Evolutionary conservation across 257 asterid genomes (phyloP).

Genomic region (Handroanthus guayacan): DNA sequence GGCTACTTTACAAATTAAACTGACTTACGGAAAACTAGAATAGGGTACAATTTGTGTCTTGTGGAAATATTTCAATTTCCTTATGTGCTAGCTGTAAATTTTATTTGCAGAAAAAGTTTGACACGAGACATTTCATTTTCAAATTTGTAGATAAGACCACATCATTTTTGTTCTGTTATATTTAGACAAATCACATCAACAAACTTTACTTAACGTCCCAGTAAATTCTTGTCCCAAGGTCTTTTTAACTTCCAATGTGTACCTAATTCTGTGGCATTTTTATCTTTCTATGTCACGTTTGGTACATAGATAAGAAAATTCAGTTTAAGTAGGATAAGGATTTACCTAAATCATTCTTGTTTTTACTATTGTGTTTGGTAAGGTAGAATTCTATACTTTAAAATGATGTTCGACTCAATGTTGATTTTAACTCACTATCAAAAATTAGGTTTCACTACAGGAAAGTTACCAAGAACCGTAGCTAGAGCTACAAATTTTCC

Average conservation of each 20-base stretch:
- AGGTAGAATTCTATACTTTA: too few relatives aligned
- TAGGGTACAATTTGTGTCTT: background rate
- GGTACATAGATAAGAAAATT: background rate
- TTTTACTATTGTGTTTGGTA: background rate
- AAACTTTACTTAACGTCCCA: too few relatives aligned
- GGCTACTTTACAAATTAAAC: background rate
- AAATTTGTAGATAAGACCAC: constrained; percentile 20
- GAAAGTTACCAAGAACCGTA: too few relatives aligned
- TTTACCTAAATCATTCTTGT: too few relatives aligned
- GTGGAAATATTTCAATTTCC: background rate
- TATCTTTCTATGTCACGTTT: background rate
- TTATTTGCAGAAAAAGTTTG: background rate
- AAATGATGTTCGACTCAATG: too few relatives aligned
- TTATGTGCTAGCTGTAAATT: constrained; percentile 1
- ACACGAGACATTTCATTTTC: constrained; percentile 16
- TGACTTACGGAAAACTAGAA: background rate
- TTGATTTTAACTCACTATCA: too few relatives aligned
- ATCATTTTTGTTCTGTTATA: constrained; percentile 17
- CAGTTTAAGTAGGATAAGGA: background rate
- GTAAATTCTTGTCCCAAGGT: too few relatives aligned
- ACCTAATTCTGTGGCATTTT: background rate
- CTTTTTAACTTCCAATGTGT: too few relatives aligned
- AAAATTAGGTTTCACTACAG: too few relatives aligned
- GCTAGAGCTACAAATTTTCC: too few relatives aligned
- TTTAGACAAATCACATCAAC: constrained; percentile 35